Evolutionary conservation across 768 basidiomycete genomes (phyloP), one percentile per base, ranked within the genome.

Genomic region (Phlebiopsis flavidoalba): DNA sequence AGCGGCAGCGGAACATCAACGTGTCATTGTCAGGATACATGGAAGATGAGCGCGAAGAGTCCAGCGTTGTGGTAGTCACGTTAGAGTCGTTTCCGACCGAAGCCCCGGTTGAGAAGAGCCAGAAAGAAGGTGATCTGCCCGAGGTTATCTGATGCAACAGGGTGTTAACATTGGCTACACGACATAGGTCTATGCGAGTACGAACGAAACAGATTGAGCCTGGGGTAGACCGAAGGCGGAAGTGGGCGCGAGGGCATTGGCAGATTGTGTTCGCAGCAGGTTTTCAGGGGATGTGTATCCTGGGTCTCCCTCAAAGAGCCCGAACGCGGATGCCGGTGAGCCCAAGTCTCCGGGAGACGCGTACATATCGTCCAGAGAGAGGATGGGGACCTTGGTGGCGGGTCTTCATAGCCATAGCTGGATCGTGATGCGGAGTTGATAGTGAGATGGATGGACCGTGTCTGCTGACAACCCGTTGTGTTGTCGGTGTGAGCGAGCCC

Each of bases 391-490:
- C 62, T 63, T n/a, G 63, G 62, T 8, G 63, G 61, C 4, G 60
- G 62, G 14, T 69, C 70, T 8, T 67, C 66, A 15, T 65, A 49
- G 10, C 60, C 65, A 36, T 63, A 11, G 11, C n/a, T 53, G 26
- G 51, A 48, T 53, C 55, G 46, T 37, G 51, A 67, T 63, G 6
- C 70, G 19, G 73, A 69, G n/a, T n/a, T n/a, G n/a, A n/a, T n/a
- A n/a, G 31, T 70, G 68, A 15, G 59, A n/a, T 63, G 22, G 71
- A 67, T 8, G 63, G 19, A 19, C n/a, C n/a, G n/a, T 64, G 63
- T 51, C 62, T 40, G 15, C 58, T 64, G 31, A 61, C 63, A n/a
- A n/a, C n/a, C n/a, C 49, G 22, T 59, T 48, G 37, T 56, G 26
- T 36, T 45, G 26, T 36, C 53, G 33, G 26, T 54, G 7, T 54